Evolutionary conservation across 2,329 filamentous ascomycete species (phyloP), one percentile per base, ranked within the genome.

Genomic region (Fusarium sulawesiense): DNA sequence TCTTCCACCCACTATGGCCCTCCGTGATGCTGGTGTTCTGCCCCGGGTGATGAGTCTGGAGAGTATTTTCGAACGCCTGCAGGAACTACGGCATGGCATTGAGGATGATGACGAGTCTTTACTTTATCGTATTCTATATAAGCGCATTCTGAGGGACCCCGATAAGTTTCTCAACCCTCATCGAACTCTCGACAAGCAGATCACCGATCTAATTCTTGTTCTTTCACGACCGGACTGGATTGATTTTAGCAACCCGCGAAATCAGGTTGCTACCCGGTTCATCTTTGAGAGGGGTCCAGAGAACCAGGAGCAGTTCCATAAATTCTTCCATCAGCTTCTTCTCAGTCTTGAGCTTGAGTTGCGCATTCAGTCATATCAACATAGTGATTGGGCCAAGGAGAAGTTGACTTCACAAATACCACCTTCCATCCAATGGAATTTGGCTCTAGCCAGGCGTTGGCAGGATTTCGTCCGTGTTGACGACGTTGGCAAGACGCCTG

Each of bases 271-370:
- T 25, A 92, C 92, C 5, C 88, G 89, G 56, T 93, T 91, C 78
- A 91, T 93, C 64, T 89, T 90, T 67, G 87, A 91, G 71, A 84
- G 85, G 14, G 83, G 84, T 59, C 82, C 85, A 37, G 81, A 83
- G 20, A 89, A 90, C 70, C 82, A 85, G 47, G 79, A 83, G 20
- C 84, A 85, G 63, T 91, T 91, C 72, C 85, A 87, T 63, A 85
- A 85, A 27, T 93, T 94, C 80, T 93, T 92, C 77, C 91, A 93
- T 76, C 92, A 94, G 78, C 80, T 94, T n/a, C 83, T 94, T 5
- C 85, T 94, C 44, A 91, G 90, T 68, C 83, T 92, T 50, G 92
- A 94, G 78, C 83, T 94, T 7, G 89, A 92, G 74, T 78, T 92
- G 60, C 87, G 92, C 41, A 92, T 93, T 72, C 87, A 91, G 73